Conservation (phyloP, 305 asterid genomes). For the Fraxinus platypoda region DNA sequence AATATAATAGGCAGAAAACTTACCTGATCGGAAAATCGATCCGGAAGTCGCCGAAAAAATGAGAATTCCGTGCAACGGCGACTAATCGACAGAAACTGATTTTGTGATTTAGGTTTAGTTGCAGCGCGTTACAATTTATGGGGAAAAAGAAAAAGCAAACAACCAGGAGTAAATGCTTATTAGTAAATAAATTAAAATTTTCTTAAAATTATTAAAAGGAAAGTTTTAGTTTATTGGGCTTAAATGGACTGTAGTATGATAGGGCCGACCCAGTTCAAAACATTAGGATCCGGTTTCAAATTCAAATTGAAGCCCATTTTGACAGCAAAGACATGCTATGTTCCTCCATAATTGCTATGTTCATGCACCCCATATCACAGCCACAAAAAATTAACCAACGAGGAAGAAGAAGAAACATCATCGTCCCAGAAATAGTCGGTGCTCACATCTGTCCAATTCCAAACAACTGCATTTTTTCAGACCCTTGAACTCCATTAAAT, state of each 20-base stretch:
- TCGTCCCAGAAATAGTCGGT: slow-evolving; percentile 34
- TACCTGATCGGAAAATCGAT: slow-evolving; percentile 22
- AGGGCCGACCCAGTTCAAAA: neutral
- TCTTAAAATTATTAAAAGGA: neutral
- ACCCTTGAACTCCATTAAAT: slow-evolving; percentile 9
- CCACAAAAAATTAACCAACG: neutral
- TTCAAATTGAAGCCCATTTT: neutral
- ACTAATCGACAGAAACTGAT: neutral
- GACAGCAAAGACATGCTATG: neutral
- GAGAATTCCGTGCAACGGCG: slow-evolving; percentile 4
- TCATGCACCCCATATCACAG: neutral
- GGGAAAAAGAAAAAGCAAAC: neutral
- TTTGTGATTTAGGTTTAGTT: slow-evolving; percentile 22
- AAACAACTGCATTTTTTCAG: slow-evolving; percentile 5
- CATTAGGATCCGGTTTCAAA: neutral
- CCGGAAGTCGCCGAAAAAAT: neutral
- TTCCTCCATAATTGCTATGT: neutral
- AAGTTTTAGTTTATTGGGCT: neutral
- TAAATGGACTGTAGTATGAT: neutral
- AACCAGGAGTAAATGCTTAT: neutral
- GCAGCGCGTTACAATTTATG: slow-evolving; percentile 12
- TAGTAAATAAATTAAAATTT: neutral
- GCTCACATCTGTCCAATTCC: slow-evolving; percentile 9
- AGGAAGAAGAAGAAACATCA: slow-evolving; percentile 8
- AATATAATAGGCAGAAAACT: neutral